A percentile compares a stretch with the other conserved stretches of the same genome.
These are phyloP conservation scores for Thermothelomyces thermophilus DNA, from an alignment of 2,329 filamentous ascomycete genomes.

Conservation along the genomic window DNA sequence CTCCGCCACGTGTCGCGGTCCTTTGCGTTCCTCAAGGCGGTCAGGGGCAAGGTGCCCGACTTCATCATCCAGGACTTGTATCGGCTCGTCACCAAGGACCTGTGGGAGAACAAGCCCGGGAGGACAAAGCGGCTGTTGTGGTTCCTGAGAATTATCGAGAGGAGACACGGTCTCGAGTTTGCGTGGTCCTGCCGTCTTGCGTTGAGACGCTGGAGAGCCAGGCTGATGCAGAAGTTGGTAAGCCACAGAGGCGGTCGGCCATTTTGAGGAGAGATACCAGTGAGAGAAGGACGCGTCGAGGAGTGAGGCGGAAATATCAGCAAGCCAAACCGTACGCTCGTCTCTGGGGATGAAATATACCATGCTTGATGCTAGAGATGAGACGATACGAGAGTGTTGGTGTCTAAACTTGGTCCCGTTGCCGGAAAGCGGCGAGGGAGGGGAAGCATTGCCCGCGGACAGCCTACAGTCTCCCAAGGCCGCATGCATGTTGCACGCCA, in stretches of 20 bases:
- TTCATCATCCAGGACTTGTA: constrained; percentile 29
- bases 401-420: too few species aligned
- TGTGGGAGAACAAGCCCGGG: constrained; percentile 30
- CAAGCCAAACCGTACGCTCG: too few species aligned
- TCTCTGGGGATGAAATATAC: background rate
- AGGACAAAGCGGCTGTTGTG: constrained; percentile 32
- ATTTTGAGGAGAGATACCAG: background rate
- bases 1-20: constrained; percentile 31
- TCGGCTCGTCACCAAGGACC: constrained; percentile 32
- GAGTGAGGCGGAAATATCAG: background rate
- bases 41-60: constrained; percentile 21
- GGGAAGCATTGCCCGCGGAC: too few species aligned
- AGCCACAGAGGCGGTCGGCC: background rate
- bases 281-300: background rate
- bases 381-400: background rate
- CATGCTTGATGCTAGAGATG: background rate
- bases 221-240: constrained; percentile 9
- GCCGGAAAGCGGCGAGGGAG: too few species aligned
- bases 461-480: too few species aligned
- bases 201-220: constrained; percentile 24
- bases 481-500: too few species aligned
- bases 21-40: constrained; percentile 27
- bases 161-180: constrained; percentile 23
- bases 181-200: constrained; percentile 22
- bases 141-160: constrained; percentile 30